Evolutionary conservation across 331 rosid species (phyloP), one percentile per base, ranked within the genome.

Genomic region (Ulmus americana): DNA sequence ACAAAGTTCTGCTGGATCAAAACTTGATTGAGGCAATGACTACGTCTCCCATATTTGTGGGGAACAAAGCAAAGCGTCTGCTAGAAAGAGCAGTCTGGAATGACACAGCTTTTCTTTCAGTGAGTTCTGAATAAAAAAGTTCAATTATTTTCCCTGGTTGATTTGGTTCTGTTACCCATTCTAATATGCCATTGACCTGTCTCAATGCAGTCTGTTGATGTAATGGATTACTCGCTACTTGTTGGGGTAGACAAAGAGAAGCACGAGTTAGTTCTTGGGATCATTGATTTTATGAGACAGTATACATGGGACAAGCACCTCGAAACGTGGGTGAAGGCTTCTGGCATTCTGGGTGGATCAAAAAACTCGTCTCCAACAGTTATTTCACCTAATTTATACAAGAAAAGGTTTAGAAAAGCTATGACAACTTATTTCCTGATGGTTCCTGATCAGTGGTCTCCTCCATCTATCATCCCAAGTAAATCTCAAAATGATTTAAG

Each of bases 291-390:
- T 80, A 76, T 94, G 98, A 89, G 98, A 56, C 98, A 94, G 65
- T 94, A 94, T 78, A 94, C 98, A 5, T 94, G 97, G 98, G 98
- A 94, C 83, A 94, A 94, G 78, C 98, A 94, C 81, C 95, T 94
- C 47, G 98, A 94, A 81, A 85, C 97, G 14, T 94, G 98, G 98
- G 97, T 87, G 55, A 94, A 94, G 74, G 87, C 90, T 76, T 82
- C 95, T 4, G 97, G 98, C 67, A 87, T 94, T 52, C 95, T 94
- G 16, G 98, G 98, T 48, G 97, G 97, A 22, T 81, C 95, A 70
- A 94, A 65, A 81, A 87, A 94, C 71, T 47, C 95, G 18, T 16
- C 94, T 55, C 98, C 98, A 39, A 94, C 98, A 14, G 97, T 94
- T 65, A 82, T 94, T 76, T 89, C 97, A 49, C 98, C 98, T 2